These are phyloP conservation scores for Saccharomyces hybrid DNA, from an alignment of 1,139 yeast genomes.

Conservation along the genomic window DNA sequence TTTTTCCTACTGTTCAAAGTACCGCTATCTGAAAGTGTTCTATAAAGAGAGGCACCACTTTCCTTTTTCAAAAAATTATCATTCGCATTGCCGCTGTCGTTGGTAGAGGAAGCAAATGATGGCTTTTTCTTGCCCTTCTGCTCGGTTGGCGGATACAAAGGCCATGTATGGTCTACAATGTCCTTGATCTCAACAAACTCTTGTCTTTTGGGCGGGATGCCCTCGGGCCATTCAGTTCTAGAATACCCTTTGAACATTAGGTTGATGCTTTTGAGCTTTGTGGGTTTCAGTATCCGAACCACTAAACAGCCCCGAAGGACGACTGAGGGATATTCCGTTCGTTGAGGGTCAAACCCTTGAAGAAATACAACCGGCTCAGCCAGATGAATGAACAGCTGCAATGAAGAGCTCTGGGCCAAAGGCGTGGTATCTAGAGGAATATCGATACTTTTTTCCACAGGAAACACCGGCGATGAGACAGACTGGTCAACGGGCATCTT, in stretches of 20 bases:
- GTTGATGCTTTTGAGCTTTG: conserved; percentile 62
- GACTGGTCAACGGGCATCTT: conserved; percentile 16
- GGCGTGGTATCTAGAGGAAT: conserved; percentile 31
- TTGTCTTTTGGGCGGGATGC: conserved; percentile 81
- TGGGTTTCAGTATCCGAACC: conserved; percentile 62
- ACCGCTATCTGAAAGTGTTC: conserved; percentile 12
- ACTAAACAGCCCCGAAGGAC: conserved; percentile 76
- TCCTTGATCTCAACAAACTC: conserved; percentile 59
- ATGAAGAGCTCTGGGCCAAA: conserved; percentile 31
- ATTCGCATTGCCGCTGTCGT: too few relatives aligned
- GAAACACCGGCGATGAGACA: conserved; percentile 31
- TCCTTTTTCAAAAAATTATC: conserved; percentile 18
- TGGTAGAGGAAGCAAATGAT: not conserved
- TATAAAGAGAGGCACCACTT: conserved; percentile 27
- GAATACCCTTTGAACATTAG: conserved; percentile 64
- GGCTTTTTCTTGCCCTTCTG: conserved; percentile 3
- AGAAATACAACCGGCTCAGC: conserved; percentile 77
- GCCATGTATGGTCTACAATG: conserved; percentile 82
- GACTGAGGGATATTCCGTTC: conserved; percentile 66
- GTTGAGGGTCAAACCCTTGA: conserved; percentile 74
- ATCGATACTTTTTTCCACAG: conserved; percentile 33
- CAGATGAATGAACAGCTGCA: conserved; percentile 36
- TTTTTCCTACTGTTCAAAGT: not conserved
- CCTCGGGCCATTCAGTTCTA: conserved; percentile 97
- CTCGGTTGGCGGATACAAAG: conserved; percentile 51